Base-by-base conservation (phyloP, 2,329 filamentous ascomycete species). In the Emericellopsis atlantica region DNA sequence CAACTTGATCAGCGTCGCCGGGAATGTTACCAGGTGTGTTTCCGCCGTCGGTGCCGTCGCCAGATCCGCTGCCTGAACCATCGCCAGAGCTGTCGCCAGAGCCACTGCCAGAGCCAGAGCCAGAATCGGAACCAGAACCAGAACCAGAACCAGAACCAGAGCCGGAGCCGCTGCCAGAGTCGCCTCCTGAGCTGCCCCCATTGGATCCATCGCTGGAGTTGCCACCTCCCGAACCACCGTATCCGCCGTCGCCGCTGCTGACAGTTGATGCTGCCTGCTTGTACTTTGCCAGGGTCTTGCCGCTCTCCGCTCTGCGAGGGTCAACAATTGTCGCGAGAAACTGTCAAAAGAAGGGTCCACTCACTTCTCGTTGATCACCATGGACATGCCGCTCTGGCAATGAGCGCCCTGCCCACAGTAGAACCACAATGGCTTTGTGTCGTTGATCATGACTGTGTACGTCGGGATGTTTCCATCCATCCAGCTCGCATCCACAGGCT, bases 361-460 rank as follows among this genome's bases (percentile, higher is more conserved):
- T 61, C 61, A 83, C 79, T 81, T 69, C 62, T 76, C 76, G 60
- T 89, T 88, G 55, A 88, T 79, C 26, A 84, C 81, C 65, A 84
- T 81, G 43, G 73, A 70, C 81, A 88, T 88, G 46, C 82, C 82
- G 37, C 56, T 63, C 59, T 87, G 74, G 61, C 84, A 92, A 64
- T 92, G 85, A 53, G 70, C 74, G 36, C 57, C 77, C 59, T 87
- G 80, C 24, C 76, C 78, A 64, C 84, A 90, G 70, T 82, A 90
- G 48, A 84, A 64, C 84, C 85, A 92, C 48, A 89, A 67, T 24
- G 85, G 84, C 42, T 71, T 80, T 36, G 70, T 74, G 58, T 77
- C 69, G 53, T 79, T 80, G 58, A 92, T 65, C 57, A 70, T 70
- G 52, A 90, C 66, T 44, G 80, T 86, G 62, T 79, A 92, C 41